phyloP scores from a whole-genome alignment of 306 rosid species.

The Cyclanthera cordifolia region DNA sequence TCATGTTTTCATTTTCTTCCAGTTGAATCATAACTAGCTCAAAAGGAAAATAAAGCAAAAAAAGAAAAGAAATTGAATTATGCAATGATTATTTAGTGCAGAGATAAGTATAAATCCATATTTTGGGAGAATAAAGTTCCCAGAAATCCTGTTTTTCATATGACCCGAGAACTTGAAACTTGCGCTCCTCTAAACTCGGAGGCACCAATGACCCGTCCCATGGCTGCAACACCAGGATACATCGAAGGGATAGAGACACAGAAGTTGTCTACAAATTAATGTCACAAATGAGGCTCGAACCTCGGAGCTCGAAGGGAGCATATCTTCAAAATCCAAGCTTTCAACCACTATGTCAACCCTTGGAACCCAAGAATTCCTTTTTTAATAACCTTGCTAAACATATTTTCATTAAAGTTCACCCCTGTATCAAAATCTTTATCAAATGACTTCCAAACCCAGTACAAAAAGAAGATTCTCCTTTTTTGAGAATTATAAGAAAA shows the following conservation, averaged over 20 bases:
- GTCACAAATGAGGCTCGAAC: no score
- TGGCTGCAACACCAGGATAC: no score
- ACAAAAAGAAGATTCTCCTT: constrained; percentile 3
- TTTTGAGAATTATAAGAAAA: no score
- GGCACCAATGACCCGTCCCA: no score
- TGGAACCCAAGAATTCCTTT: background rate
- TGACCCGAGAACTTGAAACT: no score
- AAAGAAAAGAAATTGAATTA: background rate
- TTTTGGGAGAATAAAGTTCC: background rate
- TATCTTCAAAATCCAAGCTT: no score
- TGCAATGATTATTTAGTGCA: background rate
- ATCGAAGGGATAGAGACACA: no score
- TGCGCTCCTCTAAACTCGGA: no score
- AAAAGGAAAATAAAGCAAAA: background rate
- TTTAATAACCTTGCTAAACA: background rate
- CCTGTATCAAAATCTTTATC: background rate
- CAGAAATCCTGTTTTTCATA: no score
- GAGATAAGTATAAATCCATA: background rate
- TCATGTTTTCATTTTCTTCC: background rate
- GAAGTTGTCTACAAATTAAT: no score
- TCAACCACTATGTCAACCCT: no score
- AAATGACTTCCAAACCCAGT: background rate
- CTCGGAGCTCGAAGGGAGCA: no score
- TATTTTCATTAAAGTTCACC: constrained; percentile 1
- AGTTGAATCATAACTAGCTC: background rate